A percentile compares a stretch with the other conserved stretches of the same genome.
phyloP scores from a whole-genome alignment of 441 rosid genomes.

The Viola pubescens region DNA sequence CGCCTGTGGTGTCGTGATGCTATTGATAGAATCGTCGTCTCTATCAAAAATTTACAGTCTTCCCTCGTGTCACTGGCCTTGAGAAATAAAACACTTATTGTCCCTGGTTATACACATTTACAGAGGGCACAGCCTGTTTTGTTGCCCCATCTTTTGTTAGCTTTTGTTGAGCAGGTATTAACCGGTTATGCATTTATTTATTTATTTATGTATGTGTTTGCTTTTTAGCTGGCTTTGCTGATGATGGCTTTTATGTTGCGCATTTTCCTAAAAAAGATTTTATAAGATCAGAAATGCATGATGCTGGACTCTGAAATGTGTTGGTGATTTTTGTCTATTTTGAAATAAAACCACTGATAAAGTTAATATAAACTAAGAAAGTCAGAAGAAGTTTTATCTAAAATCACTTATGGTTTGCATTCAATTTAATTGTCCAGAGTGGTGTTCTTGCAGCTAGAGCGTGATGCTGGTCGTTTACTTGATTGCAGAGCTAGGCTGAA shows the following conservation, averaged over 20 bases:
- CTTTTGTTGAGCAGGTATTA: slow-evolving; percentile 80
- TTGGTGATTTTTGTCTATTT: no score
- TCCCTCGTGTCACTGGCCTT: slow-evolving; percentile 61
- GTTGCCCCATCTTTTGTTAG: slow-evolving; percentile 72
- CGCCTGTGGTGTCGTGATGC: slow-evolving; percentile 96
- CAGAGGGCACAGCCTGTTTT: slow-evolving; percentile 93
- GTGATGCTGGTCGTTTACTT: slow-evolving; percentile 67
- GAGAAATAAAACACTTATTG: slow-evolving; percentile 53
- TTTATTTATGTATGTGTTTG: not conserved
- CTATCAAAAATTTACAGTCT: slow-evolving; percentile 49
- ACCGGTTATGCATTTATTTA: not conserved
- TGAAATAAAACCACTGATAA: no score
- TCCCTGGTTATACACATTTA: slow-evolving; percentile 91
- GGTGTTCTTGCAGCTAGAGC: slow-evolving; percentile 67
- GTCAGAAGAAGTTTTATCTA: no score
- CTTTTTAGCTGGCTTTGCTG: not conserved
- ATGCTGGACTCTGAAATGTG: no score
- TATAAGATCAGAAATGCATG: no score
- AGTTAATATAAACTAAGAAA: no score
- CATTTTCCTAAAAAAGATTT: no score
- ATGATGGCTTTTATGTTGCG: not conserved
- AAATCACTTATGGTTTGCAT: not conserved
- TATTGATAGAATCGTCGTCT: slow-evolving; percentile 42
- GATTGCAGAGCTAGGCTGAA: slow-evolving; percentile 75
- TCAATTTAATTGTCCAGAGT: not conserved